phyloP scores from a whole-genome alignment of 257 asterid species.

The Plantago elongata region DNA sequence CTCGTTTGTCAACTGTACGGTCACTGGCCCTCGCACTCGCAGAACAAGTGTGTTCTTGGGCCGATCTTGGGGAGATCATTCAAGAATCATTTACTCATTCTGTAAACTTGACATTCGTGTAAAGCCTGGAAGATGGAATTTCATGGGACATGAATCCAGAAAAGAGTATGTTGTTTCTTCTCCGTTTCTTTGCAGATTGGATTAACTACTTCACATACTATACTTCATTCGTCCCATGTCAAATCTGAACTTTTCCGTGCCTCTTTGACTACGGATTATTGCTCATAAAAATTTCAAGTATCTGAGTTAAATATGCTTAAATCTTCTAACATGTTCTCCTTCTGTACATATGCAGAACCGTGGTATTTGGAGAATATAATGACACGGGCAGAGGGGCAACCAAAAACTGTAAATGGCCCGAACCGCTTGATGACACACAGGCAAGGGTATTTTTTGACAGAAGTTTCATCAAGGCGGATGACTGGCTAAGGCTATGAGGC shows the following conservation, averaged over 20 bases:
- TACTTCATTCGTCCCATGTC: too few relatives aligned
- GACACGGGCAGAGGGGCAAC: constrained; percentile 65
- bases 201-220: too few relatives aligned
- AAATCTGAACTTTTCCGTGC: too few relatives aligned
- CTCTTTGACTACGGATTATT: too few relatives aligned
- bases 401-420: constrained; percentile 63
- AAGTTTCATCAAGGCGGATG: constrained; percentile 43
- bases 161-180: constrained; percentile 27
- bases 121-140: constrained; percentile 61
- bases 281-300: too few relatives aligned
- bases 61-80: constrained; percentile 78
- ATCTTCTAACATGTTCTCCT: background rate
- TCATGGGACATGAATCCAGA: constrained; percentile 37
- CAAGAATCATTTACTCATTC: constrained; percentile 44
- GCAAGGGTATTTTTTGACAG: constrained; percentile 40
- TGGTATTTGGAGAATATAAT: constrained; percentile 51
- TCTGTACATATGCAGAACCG: constrained; percentile 40
- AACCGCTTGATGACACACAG: constrained; percentile 28
- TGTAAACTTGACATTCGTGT: constrained; percentile 34
- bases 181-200: background rate
- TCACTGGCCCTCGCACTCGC: constrained; percentile 52
- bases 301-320: background rate
- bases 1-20: constrained; percentile 59
- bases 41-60: constrained; percentile 36
- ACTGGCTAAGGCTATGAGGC: constrained; percentile 44